These are phyloP conservation scores for Cronartium ribicola DNA, from an alignment of 1,284 basidiomycete species.

Conservation along the genomic window DNA sequence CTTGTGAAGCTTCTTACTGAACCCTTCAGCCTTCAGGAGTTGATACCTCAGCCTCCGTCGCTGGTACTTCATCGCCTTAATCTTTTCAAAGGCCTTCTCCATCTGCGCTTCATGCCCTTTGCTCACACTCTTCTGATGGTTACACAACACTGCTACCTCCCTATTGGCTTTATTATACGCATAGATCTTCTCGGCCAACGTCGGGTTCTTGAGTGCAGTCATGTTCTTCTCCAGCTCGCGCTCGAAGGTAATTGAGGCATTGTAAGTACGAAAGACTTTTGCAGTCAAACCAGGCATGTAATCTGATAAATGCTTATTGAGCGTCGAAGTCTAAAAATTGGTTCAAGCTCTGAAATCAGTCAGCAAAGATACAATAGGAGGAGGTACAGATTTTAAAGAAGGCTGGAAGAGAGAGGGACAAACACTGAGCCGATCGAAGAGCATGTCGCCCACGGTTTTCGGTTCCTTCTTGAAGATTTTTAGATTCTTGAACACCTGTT, in stretches of 20 bases:
- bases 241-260: constrained; percentile 91
- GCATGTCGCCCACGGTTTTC: constrained; percentile 78
- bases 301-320: constrained; percentile 83
- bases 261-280: constrained; percentile 98
- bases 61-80: constrained; percentile 78
- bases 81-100: constrained; percentile 78
- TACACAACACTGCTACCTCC: constrained; percentile 89
- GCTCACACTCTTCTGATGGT: constrained; percentile 88
- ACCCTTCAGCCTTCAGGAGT: constrained; percentile 69
- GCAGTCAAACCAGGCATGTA: constrained; percentile 96
- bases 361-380: too few relatives aligned
- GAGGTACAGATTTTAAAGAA: background rate
- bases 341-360: background rate
- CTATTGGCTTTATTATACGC: constrained; percentile 94
- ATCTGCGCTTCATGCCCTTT: constrained; percentile 87
- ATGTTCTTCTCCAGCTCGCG: constrained; percentile 69
- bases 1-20: constrained; percentile 65
- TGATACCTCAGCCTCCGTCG: constrained; percentile 83
- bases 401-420: constrained; percentile 22
- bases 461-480: constrained; percentile 81
- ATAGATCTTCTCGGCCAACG: constrained; percentile 84
- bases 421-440: constrained; percentile 72
- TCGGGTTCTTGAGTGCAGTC: constrained; percentile 57
- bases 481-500: constrained; percentile 85
- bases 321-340: constrained; percentile 62